Evolutionary conservation across 1,139 yeast genomes (phyloP), one percentile per base, ranked within the genome.

Genomic region (Suhomyces choctaworum): DNA sequence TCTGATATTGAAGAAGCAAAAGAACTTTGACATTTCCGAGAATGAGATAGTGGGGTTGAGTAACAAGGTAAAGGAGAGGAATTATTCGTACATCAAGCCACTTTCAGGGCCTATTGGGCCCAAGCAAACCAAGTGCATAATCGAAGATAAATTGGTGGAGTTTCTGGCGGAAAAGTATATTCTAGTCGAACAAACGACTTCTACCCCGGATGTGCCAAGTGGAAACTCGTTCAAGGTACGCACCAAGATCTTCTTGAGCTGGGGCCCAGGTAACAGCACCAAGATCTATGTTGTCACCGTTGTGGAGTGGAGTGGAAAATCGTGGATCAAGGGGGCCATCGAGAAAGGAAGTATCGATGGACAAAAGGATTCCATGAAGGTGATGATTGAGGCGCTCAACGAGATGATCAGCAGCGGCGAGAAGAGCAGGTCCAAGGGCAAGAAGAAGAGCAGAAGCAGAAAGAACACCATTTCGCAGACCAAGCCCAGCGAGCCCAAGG

Each of bases 341-440:
- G 98, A 94, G 56, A 89, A 82, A 53, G 97, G 97, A 6, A 78
- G 95, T 11, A 77, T 84, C 36, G 95, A 87, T 37, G 99, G 98
- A 0, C 98, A 94, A 58, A 78, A 78, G 49, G 82, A 80, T 13
- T 76, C 85, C 12, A 74, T 84, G 64, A 76, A 73, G 38, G 64
- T 73, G 2, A 54, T 89, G 54, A 63, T 78, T 5, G 73, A 70
- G n/a, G 83, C 80, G 34, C 48, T 90, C 27, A 78, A 75, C 46
- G 67, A 65, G 4, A 62, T 73, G 11, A 58, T 82, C 16, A 46
- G 46, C 10, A 32, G 47, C 9, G 39, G 36, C 7, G 40, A 32
- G 5, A 39, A 35, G 9, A 37, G 41, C 20, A 35, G 48, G 15
- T 40, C 50, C 44, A 34, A 39, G 46, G 42, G 45, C 31, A 58